These are phyloP conservation scores for Babesia caballi DNA, from an alignment of 169 alveolate species.

Conservation along the genomic window DNA sequence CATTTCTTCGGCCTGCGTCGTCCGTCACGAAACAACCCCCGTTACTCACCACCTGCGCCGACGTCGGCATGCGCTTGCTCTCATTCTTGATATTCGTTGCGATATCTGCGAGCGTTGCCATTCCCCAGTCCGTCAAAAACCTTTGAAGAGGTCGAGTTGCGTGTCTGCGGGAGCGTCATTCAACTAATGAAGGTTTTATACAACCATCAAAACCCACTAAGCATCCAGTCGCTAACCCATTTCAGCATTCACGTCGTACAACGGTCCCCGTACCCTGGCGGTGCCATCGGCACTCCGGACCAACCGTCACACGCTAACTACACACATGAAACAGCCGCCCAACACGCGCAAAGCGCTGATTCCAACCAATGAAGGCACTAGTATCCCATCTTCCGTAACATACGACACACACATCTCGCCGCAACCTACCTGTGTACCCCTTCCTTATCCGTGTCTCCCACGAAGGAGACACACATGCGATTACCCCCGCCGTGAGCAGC, in stretches of 20 bases:
- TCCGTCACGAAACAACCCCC: neutral
- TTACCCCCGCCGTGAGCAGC: neutral
- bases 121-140: neutral
- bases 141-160: conserved; percentile 56
- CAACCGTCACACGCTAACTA: too few species aligned
- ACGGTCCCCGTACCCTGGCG: too few species aligned
- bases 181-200: too few species aligned
- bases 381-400: too few species aligned
- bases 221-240: too few species aligned
- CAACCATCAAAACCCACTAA: too few species aligned
- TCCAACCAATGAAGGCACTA: too few species aligned
- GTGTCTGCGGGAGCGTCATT: conserved; percentile 9
- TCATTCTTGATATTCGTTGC: conserved; percentile 40
- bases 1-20: conserved; percentile 27
- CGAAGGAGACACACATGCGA: neutral
- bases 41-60: conserved; percentile 43
- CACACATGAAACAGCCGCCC: too few species aligned
- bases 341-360: too few species aligned
- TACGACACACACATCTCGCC: neutral
- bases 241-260: too few species aligned
- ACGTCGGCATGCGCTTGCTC: conserved; percentile 45
- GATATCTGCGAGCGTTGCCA: conserved; percentile 22
- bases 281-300: too few species aligned
- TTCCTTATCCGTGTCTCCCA: conserved; percentile 4
- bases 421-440: conserved; percentile 3